These are phyloP conservation scores for Paraphaeosphaeria sporulosa DNA, from an alignment of 2,329 filamentous ascomycete genomes.

Conservation along the genomic window DNA sequence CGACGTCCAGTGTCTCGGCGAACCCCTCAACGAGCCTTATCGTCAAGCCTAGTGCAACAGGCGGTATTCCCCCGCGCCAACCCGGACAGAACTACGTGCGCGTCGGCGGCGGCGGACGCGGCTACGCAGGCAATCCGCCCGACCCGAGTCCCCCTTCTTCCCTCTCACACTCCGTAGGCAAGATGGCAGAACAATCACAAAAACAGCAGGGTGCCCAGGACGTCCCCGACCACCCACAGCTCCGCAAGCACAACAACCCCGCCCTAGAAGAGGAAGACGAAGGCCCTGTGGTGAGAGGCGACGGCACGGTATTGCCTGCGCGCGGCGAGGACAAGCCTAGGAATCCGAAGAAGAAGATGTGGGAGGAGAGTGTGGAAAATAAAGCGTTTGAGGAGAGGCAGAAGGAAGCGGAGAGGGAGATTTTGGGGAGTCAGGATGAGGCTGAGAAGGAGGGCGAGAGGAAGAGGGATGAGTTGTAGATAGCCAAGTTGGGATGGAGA, in stretches of 20 bases:
- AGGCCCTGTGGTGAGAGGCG: constrained; percentile 49
- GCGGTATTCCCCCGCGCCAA: constrained; percentile 41
- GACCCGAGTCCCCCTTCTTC: constrained; percentile 48
- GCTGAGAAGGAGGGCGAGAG: constrained; percentile 14
- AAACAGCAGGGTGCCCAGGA: constrained; percentile 29
- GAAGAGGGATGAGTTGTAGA: constrained; percentile 35
- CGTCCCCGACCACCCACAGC: constrained; percentile 26
- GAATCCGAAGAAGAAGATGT: constrained; percentile 70
- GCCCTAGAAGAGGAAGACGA: constrained; percentile 32
- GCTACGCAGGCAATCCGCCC: constrained; percentile 50
- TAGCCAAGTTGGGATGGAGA: too few relatives aligned
- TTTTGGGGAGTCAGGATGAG: constrained; percentile 22
- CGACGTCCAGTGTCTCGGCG: constrained; percentile 27
- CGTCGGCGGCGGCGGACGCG: constrained; percentile 60
- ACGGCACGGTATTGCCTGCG: constrained; percentile 55
- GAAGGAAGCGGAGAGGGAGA: constrained; percentile 18
- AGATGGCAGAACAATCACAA: constrained; percentile 51
- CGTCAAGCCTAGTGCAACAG: constrained; percentile 55
- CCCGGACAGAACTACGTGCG: constrained; percentile 47
- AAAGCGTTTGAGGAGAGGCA: constrained; percentile 38
- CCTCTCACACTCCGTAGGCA: constrained; percentile 51
- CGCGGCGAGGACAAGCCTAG: constrained; percentile 41
- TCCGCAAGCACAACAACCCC: constrained; percentile 28
- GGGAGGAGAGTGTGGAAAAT: constrained; percentile 58
- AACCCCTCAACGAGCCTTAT: constrained; percentile 48